phyloP scores from a whole-genome alignment of 202 grass and related monocot species.

The Carex sylvatica region DNA sequence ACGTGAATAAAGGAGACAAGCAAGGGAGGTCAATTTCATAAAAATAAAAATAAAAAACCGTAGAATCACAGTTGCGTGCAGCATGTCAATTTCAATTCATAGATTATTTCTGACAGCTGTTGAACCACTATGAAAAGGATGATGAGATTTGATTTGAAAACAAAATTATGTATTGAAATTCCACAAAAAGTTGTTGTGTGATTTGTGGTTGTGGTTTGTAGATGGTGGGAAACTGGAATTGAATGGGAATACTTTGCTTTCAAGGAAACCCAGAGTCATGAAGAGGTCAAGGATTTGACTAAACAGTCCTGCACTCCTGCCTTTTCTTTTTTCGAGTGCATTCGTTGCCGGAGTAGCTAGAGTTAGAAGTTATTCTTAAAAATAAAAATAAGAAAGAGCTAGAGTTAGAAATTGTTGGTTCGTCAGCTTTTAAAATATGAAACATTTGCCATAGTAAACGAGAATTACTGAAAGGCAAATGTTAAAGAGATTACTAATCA shows the following conservation, averaged over 20 bases:
- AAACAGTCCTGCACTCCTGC: neutral
- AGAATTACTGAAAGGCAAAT: neutral
- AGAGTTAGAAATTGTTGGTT: neutral
- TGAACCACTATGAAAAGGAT: conserved; percentile 21
- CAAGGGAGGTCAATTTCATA: neutral
- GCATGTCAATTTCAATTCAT: conserved; percentile 4
- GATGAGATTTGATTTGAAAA: conserved; percentile 1
- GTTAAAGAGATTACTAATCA: neutral
- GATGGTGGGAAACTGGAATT: conserved; percentile 13
- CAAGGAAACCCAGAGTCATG: conserved; percentile 9
- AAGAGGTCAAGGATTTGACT: conserved; percentile 4
- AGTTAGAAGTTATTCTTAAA: neutral
- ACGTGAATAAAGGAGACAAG: conserved; percentile 5
- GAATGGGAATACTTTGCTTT: conserved; percentile 21
- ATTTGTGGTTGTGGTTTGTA: neutral
- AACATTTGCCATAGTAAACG: neutral
- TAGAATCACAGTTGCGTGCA: neutral
- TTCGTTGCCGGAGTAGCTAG: neutral
- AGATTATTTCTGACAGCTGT: conserved; percentile 11
- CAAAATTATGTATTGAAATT: neutral
- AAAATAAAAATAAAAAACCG: neutral
- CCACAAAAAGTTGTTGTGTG: conserved; percentile 8
- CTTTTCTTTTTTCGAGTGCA: neutral
- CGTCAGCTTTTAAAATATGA: neutral
- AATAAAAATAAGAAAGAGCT: no score